Conservation (phyloP, 495 filamentous ascomycete species). For the Penicillium angulare region DNA sequence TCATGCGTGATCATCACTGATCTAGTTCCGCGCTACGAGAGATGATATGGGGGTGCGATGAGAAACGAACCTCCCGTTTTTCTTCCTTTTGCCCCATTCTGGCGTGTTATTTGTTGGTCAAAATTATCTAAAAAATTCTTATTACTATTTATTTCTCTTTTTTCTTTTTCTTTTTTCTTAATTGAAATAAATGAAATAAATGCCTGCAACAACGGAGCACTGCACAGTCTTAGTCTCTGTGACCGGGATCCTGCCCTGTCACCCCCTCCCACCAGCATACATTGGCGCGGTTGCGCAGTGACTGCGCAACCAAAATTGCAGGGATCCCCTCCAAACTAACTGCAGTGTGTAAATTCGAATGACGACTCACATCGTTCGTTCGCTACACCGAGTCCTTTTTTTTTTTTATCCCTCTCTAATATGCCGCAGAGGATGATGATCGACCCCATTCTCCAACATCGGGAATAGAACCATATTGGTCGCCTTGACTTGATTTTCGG, state of each 20-base stretch:
- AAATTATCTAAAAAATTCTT: background rate
- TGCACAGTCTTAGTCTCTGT: background rate
- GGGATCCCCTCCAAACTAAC: background rate
- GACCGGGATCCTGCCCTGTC: background rate
- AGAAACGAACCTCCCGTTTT: background rate
- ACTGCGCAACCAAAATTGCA: slow-evolving; percentile 8
- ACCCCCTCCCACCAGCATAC: background rate
- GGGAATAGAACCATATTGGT: background rate
- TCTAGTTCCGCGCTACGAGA: background rate
- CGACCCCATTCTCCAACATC: background rate
- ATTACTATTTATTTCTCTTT: background rate
- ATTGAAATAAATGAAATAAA: too few relatives aligned
- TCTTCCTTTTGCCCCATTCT: background rate
- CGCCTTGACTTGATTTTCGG: background rate
- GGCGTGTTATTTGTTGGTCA: background rate
- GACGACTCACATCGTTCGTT: slow-evolving; percentile 5
- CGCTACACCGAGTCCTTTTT: background rate
- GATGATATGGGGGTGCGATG: background rate
- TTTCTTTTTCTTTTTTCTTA: background rate
- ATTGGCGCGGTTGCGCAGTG: slow-evolving; percentile 10
- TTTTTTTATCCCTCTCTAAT: background rate
- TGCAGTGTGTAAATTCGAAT: slow-evolving; percentile 7
- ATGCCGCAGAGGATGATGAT: background rate
- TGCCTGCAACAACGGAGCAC: background rate
- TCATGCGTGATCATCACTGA: background rate